A percentile compares a stretch with the other conserved stretches of the same genome.
phyloP scores from a whole-genome alignment of 75 land plant species.

The Selaginella moellendorffii region DNA sequence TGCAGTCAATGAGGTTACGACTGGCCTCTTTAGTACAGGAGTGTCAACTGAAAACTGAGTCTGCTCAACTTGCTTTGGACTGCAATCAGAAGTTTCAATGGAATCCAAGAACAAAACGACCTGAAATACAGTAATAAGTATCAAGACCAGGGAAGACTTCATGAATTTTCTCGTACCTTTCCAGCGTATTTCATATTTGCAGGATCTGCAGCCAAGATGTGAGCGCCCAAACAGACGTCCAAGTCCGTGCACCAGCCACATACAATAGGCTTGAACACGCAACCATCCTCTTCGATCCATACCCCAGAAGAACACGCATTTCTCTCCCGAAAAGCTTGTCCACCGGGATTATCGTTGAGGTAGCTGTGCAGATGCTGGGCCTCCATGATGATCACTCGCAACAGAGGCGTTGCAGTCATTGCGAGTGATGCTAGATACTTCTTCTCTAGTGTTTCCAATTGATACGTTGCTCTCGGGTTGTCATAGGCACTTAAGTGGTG shows the following conservation, averaged over 20 bases:
- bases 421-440: too few species aligned
- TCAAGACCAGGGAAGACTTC: neutral
- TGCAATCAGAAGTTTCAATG: neutral
- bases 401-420: too few species aligned
- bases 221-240: constrained; percentile 38
- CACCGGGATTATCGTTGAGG: neutral
- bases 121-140: neutral
- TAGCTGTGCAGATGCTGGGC: neutral
- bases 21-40: neutral
- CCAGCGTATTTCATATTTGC: constrained; percentile 34
- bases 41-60: neutral
- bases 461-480: too few species aligned
- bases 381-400: constrained; percentile 5
- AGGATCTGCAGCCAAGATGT: constrained; percentile 46
- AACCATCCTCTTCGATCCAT: constrained; percentile 76
- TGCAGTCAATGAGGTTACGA: neutral
- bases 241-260: constrained; percentile 43
- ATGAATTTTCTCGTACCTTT: constrained; percentile 27
- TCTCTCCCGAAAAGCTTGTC: constrained; percentile 9
- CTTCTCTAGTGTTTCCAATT: too few species aligned
- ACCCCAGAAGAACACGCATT: constrained; percentile 17
- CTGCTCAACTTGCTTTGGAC: too few species aligned
- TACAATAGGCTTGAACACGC: constrained; percentile 38
- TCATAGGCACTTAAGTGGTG: too few species aligned
- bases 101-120: neutral